Conservation (phyloP, 352 stramenopile genomes). For the Phytophthora sojae region DNA sequence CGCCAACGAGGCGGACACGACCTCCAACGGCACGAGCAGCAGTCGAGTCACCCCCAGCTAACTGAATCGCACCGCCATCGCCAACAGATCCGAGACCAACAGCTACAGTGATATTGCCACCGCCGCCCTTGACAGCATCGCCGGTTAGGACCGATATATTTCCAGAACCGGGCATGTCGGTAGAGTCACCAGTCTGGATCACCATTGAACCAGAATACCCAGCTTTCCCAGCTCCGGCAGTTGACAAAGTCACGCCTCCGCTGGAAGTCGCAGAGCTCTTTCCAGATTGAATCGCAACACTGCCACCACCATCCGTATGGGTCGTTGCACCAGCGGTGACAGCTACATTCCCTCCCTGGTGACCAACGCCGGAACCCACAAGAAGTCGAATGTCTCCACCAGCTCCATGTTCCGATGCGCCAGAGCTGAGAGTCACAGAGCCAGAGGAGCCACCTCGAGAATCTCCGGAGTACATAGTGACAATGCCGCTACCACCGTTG, state of each 20-base stretch:
- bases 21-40: conserved; percentile 51
- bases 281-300: conserved; percentile 59
- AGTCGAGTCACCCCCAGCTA: conserved; percentile 56
- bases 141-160: conserved; percentile 78
- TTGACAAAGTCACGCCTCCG: conserved; percentile 52
- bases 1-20: conserved; percentile 53
- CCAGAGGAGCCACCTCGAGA: conserved; percentile 65
- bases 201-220: conserved; percentile 78
- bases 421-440: conserved; percentile 74
- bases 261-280: conserved; percentile 62
- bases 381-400: conserved; percentile 63
- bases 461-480: conserved; percentile 57
- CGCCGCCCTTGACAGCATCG: conserved; percentile 49
- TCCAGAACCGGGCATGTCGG: conserved; percentile 56
- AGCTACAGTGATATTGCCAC: conserved; percentile 67
- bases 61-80: conserved; percentile 59
- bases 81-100: conserved; percentile 54
- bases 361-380: conserved; percentile 55
- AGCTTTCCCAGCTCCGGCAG: conserved; percentile 63
- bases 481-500: conserved; percentile 58
- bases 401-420: conserved; percentile 52
- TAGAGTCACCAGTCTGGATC: conserved; percentile 71
- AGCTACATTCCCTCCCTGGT: conserved; percentile 54
- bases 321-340: conserved; percentile 56
- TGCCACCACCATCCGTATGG: conserved; percentile 55